Conservation (phyloP, 192 early-diverging fungal species). For the Coemansia sp. region DNA sequence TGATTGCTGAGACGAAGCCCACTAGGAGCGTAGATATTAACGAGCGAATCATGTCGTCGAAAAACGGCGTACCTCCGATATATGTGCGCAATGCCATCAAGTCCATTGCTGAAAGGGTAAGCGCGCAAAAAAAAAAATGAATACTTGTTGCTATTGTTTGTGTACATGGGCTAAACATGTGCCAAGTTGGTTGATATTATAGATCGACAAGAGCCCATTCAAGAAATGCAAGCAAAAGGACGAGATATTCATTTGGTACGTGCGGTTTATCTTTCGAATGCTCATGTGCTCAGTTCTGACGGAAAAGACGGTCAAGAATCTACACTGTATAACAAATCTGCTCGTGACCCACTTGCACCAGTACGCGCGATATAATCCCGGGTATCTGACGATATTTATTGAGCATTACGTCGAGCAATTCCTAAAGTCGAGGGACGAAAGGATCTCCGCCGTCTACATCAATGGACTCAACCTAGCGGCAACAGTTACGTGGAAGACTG, state of each 20-base stretch:
- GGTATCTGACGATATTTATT: slow-evolving; percentile 26
- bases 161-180: neutral
- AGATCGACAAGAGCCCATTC: slow-evolving; percentile 32
- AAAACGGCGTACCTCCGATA: neutral
- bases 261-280: slow-evolving; percentile 25
- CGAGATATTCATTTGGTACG: slow-evolving; percentile 15
- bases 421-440: slow-evolving; percentile 17
- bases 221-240: slow-evolving; percentile 10
- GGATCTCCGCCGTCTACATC: slow-evolving; percentile 20
- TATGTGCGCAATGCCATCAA: slow-evolving; percentile 5
- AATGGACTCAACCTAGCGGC: slow-evolving; percentile 39
- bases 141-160: neutral
- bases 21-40: neutral
- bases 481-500: slow-evolving; percentile 27
- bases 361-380: slow-evolving; percentile 32
- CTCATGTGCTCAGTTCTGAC: slow-evolving; percentile 34
- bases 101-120: slow-evolving; percentile 9
- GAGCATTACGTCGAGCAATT: slow-evolving; percentile 35
- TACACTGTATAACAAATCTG: slow-evolving; percentile 33
- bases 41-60: slow-evolving; percentile 10
- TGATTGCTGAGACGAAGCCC: slow-evolving; percentile 12
- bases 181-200: neutral
- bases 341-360: slow-evolving; percentile 39
- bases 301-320: slow-evolving; percentile 25
- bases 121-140: neutral